Evolutionary conservation across 2,329 filamentous ascomycete species (phyloP), one percentile per base, ranked within the genome.

Genomic region (Clonostachys byssicola): DNA sequence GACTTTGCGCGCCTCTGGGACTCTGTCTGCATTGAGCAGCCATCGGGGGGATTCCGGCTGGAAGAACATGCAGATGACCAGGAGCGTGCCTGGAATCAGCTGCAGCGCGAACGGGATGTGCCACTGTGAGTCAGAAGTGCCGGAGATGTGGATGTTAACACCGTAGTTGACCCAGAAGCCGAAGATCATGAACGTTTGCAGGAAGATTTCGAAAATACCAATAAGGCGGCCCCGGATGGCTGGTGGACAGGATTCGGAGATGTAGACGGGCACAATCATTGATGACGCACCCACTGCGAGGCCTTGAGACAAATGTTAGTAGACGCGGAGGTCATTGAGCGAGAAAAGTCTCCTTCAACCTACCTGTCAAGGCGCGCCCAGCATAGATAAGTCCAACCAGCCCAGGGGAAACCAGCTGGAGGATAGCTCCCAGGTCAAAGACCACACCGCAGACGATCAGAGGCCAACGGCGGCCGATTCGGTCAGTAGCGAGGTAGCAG

Each of bases 261-360:
- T 75, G 57, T 82, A 83, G 36, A 82, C 71, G 3, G 78, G 79
- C 3, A 82, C 74, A 23, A 73, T 70, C 60, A 77, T 75, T 9
- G 69, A 71, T 40, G 75, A 63, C 9, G 74, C 54, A 7, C 75
- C 77, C 38, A 80, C 67, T 8, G 74, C 75, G 57, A 73, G 71
- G 2, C 77, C 75, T 30, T 30, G 9, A 9, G 23, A 10, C 4
- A 4, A 9, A 30, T 10, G 23, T 30, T 30, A 14, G 69, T 71
- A 39, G 78, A 35, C 14, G 13, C 23, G 9, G 10, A 6, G 23
- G 23, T 9, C 23, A 30, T 10, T 30, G 23, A 10, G 23, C 8
- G 23, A 3, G 23, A 10, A 30, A 30, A 10, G 23, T 30, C 8
- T 30, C 9, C 9, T 30, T 30, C 23, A 30, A 4, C 23, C 23